phyloP scores from a whole-genome alignment of 2,329 filamentous ascomycete genomes.

The Epichloe aotearoae region DNA sequence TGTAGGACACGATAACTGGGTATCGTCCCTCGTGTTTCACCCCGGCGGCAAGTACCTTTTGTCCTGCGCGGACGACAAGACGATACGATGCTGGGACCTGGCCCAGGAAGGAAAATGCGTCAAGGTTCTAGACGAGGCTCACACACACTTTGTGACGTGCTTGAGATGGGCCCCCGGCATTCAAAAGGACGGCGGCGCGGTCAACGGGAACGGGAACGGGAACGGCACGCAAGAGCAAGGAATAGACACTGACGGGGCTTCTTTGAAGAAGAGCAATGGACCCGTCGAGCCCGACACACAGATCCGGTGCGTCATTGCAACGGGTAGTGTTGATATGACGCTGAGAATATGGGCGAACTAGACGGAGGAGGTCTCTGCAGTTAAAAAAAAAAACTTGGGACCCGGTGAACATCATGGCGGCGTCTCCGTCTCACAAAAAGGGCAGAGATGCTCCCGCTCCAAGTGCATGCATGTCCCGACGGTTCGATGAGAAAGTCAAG shows the following conservation, averaged over 20 bases:
- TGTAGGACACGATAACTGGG: conserved; percentile 87
- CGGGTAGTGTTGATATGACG: conserved; percentile 71
- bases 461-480: too few relatives aligned
- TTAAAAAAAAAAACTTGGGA: fast-evolving
- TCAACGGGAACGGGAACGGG: conserved; percentile 2
- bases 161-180: conserved; percentile 68
- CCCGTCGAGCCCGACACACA: conserved; percentile 36
- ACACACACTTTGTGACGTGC: conserved; percentile 75
- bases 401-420: too few relatives aligned
- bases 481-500: too few relatives aligned
- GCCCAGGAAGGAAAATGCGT: conserved; percentile 83
- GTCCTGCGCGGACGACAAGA: conserved; percentile 80
- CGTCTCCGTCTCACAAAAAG: too few relatives aligned
- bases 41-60: conserved; percentile 84
- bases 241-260: conserved; percentile 19
- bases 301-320: conserved; percentile 76
- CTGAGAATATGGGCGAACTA: conserved; percentile 63
- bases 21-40: conserved; percentile 75
- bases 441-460: too few relatives aligned
- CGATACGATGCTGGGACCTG: conserved; percentile 86
- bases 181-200: conserved; percentile 7
- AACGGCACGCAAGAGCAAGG: conserved; percentile 6
- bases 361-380: neutral
- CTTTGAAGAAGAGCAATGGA: conserved; percentile 34
- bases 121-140: conserved; percentile 63